A percentile compares a stretch with the other conserved stretches of the same genome.
Evolutionary conservation across 768 basidiomycete genomes (phyloP).

Genomic region (Hypholoma fasciculare): DNA sequence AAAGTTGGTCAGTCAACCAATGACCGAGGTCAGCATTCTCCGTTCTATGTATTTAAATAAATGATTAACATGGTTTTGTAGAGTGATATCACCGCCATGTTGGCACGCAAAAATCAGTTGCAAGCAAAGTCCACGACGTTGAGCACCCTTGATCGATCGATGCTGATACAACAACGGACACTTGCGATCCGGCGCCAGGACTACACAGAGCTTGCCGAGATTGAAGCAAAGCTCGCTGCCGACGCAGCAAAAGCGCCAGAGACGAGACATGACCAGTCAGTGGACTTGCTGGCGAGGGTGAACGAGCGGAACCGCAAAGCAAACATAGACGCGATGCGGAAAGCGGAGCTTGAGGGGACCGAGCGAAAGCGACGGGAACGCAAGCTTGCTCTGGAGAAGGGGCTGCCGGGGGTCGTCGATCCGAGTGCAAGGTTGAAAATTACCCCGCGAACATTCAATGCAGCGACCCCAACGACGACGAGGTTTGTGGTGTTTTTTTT

Average conservation of each 20-base stretch:
- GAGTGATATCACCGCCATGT: slow-evolving; percentile 83
- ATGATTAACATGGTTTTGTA: slow-evolving; percentile 27
- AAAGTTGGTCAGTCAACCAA: slow-evolving; percentile 54
- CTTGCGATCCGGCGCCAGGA: slow-evolving; percentile 80
- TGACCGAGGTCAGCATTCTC: slow-evolving; percentile 73
- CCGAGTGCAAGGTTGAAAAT: slow-evolving; percentile 72
- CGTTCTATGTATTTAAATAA: background rate
- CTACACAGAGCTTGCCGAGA: slow-evolving; percentile 51
- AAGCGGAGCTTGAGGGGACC: slow-evolving; percentile 67
- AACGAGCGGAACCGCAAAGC: slow-evolving; percentile 90
- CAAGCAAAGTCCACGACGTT: slow-evolving; percentile 32
- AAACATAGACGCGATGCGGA: slow-evolving; percentile 78
- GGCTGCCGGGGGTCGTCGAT: slow-evolving; percentile 46
- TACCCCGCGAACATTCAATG: slow-evolving; percentile 55
- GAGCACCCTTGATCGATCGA: slow-evolving; percentile 59
- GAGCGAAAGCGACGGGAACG: slow-evolving; percentile 74
- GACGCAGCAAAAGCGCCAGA: slow-evolving; percentile 15
- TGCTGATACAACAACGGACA: slow-evolving; percentile 69
- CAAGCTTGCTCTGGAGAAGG: slow-evolving; percentile 45
- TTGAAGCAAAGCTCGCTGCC: slow-evolving; percentile 66
- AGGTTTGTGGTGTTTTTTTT: slow-evolving; percentile 46
- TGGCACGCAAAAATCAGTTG: slow-evolving; percentile 61
- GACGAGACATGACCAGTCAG: slow-evolving; percentile 23
- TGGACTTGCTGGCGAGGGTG: slow-evolving; percentile 69
- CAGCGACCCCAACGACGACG: slow-evolving; percentile 44